Evolutionary conservation across 352 stramenopile genomes (phyloP).

Genomic region (Peronospora farinosa): DNA sequence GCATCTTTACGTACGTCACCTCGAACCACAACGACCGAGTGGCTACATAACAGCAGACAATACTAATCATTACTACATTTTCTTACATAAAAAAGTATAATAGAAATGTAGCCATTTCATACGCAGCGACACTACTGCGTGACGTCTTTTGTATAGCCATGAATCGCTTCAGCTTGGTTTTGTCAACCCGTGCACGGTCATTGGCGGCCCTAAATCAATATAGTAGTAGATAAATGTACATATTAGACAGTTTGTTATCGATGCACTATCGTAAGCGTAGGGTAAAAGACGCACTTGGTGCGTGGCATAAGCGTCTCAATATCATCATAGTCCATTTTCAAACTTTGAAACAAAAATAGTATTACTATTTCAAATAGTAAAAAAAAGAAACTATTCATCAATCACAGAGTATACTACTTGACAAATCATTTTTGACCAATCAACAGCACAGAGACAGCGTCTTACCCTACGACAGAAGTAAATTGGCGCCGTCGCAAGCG

Average conservation of each 20-base stretch:
- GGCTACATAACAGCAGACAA: constrained; percentile 18
- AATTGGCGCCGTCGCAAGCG: constrained; percentile 14
- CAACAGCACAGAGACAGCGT: constrained; percentile 17
- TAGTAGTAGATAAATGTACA: too few species aligned
- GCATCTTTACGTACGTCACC: constrained; percentile 67
- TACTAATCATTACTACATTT: neutral
- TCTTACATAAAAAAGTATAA: neutral
- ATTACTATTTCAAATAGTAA: too few species aligned
- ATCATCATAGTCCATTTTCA: constrained; percentile 38
- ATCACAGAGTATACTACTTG: neutral
- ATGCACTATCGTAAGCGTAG: neutral
- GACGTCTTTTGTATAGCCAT: constrained; percentile 41
- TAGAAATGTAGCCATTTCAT: constrained; percentile 1
- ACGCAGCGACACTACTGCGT: constrained; percentile 25
- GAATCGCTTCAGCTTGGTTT: constrained; percentile 51
- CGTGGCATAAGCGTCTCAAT: constrained; percentile 66
- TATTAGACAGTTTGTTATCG: neutral
- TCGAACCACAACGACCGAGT: constrained; percentile 50
- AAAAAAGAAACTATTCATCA: too few species aligned
- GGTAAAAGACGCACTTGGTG: constrained; percentile 39
- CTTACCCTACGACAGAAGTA: constrained; percentile 12
- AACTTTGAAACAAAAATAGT: constrained; percentile 19
- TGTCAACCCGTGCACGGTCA: constrained; percentile 42
- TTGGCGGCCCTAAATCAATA: constrained; percentile 29
- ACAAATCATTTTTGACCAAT: constrained; percentile 15